Evolutionary conservation across 306 rosid genomes (phyloP).

Genomic region (Trifolium pratense): DNA sequence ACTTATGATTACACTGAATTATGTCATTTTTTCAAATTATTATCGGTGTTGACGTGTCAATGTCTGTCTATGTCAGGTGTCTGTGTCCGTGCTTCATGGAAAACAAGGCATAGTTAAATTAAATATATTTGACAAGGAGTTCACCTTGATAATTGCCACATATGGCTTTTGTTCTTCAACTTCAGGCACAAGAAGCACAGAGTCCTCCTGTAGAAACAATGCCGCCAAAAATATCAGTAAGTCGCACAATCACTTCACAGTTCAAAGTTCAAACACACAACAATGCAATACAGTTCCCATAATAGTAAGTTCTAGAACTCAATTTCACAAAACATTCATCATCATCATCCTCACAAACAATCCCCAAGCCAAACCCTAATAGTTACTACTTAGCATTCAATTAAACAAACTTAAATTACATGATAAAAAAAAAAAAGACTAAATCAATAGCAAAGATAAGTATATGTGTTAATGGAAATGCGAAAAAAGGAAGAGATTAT

Average conservation of each 20-base stretch:
- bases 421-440: background rate
- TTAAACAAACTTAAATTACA: background rate
- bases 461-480: background rate
- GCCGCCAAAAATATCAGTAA: background rate
- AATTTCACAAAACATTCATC: no score
- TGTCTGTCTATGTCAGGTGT: no score
- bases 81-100: no score
- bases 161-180: constrained; percentile 79
- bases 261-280: no score
- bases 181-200: constrained; percentile 90
- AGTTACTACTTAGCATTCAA: background rate
- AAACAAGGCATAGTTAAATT: constrained; percentile 15
- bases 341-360: no score
- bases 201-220: constrained; percentile 76
- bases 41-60: no score
- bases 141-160: constrained; percentile 94
- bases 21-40: no score
- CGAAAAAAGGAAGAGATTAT: background rate
- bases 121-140: background rate
- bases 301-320: no score
- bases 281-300: background rate
- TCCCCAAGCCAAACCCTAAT: constrained; percentile 26
- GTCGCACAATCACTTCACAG: constrained; percentile 24
- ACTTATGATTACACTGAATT: no score
- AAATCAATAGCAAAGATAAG: background rate